phyloP scores from a whole-genome alignment of 768 basidiomycete genomes.

The Tricholoma bakamatsutake region DNA sequence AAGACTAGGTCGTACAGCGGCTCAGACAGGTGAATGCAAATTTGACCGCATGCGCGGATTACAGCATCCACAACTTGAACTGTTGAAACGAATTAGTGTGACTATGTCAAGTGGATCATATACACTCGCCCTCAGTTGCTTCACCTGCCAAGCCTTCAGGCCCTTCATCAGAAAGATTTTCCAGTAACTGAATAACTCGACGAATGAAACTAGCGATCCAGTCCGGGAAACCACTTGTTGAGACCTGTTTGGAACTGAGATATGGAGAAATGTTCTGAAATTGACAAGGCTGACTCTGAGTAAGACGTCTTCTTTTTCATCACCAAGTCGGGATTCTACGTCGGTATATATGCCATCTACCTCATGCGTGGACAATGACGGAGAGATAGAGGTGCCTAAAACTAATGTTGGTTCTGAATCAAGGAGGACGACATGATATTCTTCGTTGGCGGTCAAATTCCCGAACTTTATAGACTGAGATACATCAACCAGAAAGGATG shows the following conservation, averaged over 20 bases:
- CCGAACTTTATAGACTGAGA: slow-evolving; percentile 72
- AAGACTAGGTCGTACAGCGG: slow-evolving; percentile 74
- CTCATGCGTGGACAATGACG: slow-evolving; percentile 34
- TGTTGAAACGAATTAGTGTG: slow-evolving; percentile 19
- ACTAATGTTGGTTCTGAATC: slow-evolving; percentile 31
- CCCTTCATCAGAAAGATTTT: slow-evolving; percentile 84
- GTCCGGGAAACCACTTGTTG: slow-evolving; percentile 70
- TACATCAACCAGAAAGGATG: slow-evolving; percentile 68
- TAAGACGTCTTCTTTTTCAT: slow-evolving; percentile 66
- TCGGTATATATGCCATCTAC: slow-evolving; percentile 31
- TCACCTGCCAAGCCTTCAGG: slow-evolving; percentile 55
- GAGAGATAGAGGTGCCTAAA: slow-evolving; percentile 21
- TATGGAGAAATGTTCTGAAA: neutral
- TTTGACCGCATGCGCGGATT: slow-evolving; percentile 67
- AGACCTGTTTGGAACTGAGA: slow-evolving; percentile 32
- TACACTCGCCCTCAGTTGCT: slow-evolving; percentile 50
- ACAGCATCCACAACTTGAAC: slow-evolving; percentile 76
- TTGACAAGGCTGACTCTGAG: slow-evolving; percentile 35
- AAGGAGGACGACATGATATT: slow-evolving; percentile 18
- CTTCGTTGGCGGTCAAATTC: slow-evolving; percentile 44
- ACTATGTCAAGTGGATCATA: neutral
- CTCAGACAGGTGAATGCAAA: slow-evolving; percentile 70
- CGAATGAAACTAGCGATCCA: slow-evolving; percentile 82
- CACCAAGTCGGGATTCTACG: slow-evolving; percentile 37
- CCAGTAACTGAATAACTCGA: slow-evolving; percentile 71